Evolutionary conservation across 1,284 basidiomycete genomes (phyloP), one percentile per base, ranked within the genome.

Genomic region (Cryptococcus sp.): DNA sequence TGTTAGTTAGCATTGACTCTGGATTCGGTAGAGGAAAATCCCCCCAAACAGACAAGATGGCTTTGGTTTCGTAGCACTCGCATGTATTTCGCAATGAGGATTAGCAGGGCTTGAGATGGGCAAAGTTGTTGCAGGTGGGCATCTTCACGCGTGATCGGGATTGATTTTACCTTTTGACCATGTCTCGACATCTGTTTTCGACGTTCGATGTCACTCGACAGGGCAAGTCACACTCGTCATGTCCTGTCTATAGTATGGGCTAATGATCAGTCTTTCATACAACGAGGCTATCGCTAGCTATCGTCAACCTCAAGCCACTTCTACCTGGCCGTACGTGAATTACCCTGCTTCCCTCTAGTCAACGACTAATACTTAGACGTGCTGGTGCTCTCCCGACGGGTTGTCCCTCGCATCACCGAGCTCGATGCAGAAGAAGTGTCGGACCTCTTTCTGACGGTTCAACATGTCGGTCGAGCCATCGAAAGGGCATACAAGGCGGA

Each of bases 271-370:
- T 95, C 73, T 86, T 85, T 65, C 79, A 81, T 35, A 80, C 82
- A 1, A 59, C 80, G 0, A 34, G 23, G 33, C 75, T 85, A 12
- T 82, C 85, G 0, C 85, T 82, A 65, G 91, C 86, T 4, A 85
- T 94, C 57, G 91, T 94, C 40, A 95, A 95, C 68, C 80, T 94
- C 54, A 94, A 91, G 63, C 91, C 92, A 1, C 82, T 95, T 55
- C 82, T 94, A 10, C 89, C 89, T 21, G 91, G 91, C 38, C 90
- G 90, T 93, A 68, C 74, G 89, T 79, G 4, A 14, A 10, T 24
- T 34, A 33, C 9, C 28, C 23, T 18, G 43, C n/a, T 50, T 42
- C 10, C n/a, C 23, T 14, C 35, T 11, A 12, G 21, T 23, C 11
- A 6, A 43, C 38, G 16, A 44, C 40, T 25, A 18, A 23, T 28